These are phyloP conservation scores for Xylariaceae sp. DNA, from an alignment of 2,329 filamentous ascomycete genomes.

Conservation along the genomic window DNA sequence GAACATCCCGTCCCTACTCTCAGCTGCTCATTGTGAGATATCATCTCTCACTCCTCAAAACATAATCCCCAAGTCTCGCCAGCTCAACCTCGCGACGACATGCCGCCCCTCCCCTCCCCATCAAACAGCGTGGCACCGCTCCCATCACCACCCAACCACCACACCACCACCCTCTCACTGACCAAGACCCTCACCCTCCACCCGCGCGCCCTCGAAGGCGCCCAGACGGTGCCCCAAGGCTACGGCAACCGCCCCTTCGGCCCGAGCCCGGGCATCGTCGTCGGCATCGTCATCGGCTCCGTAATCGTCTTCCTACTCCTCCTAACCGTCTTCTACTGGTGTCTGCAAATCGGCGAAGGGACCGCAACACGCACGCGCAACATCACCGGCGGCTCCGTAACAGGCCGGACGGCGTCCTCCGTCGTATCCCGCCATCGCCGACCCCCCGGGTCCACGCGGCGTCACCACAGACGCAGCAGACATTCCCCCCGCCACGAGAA, in stretches of 20 bases:
- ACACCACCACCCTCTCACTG: not conserved
- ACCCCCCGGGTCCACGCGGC: constrained; percentile 17
- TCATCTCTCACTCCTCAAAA: not conserved
- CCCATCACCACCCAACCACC: constrained; percentile 11
- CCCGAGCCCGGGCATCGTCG: constrained; percentile 33
- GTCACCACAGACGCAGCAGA: constrained; percentile 10
- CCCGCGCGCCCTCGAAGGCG: constrained; percentile 23
- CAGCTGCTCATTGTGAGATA: not conserved
- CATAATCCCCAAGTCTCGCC: not conserved
- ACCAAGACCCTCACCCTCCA: constrained; percentile 11
- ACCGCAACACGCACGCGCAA: not conserved
- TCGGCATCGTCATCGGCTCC: constrained; percentile 35
- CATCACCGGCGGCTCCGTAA: constrained; percentile 25
- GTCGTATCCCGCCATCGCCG: constrained; percentile 31
- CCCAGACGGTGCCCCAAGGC: constrained; percentile 38
- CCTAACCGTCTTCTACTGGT: constrained; percentile 29
- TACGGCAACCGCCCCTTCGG: constrained; percentile 41
- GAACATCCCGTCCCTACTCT: too few species aligned
- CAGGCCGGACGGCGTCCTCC: constrained; percentile 29
- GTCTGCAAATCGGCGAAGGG: constrained; percentile 27
- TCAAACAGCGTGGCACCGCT: constrained; percentile 14
- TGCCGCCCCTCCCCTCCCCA: constrained; percentile 21
- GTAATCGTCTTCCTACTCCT: constrained; percentile 38
- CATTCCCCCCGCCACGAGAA: constrained; percentile 25
- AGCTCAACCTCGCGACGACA: constrained; percentile 4